Evolutionary conservation across 768 basidiomycete genomes (phyloP), one percentile per base, ranked within the genome.

Genomic region (Cantharellus anzutake): DNA sequence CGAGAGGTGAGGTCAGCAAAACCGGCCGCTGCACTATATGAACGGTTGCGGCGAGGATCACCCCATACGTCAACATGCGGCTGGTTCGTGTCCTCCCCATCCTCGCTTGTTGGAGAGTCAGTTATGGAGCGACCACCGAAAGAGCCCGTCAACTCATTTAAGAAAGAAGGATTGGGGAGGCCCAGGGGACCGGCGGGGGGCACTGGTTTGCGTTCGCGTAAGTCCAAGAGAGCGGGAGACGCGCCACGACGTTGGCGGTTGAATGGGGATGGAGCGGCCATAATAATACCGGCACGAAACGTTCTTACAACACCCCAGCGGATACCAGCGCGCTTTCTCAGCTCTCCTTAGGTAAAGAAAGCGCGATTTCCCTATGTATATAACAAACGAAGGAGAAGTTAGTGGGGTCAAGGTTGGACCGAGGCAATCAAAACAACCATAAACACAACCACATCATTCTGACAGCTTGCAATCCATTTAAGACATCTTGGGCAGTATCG

Each of bases 141-240:
- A 37, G 52, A 55, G 7, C 52, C 52, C 7, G 52, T 55, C 35
- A 55, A 37, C 7, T 55, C 52, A 7, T 55, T 11, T 7, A 55
- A 37, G 38, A 58, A 53, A n/a, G 52, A 42, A 41, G 62, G 60
- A 11, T 62, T 59, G 34, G 61, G 61, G 7, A 62, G 60, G 39
- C 61, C 61, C 5, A 62, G 61, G 55, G 60, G 60, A 7, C 5
- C 4, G 11, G 61, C 40, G 42, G 61, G 60, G 38, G 61, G 61
- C 7, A 37, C 7, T 7, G 35, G 14, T 37, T 7, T 37, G 7
- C 11, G 52, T 37, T 55, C 52, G 11, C 7, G 52, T 5, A 7
- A 37, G 7, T 48, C 44, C 7, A 37, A 55, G 7, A 14, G 52
- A 55, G 52, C 7, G 35, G 52, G 7, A 7, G 7, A 7, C 7